Percentiles rank a stretch among this genome's conserved stretches.
Conservation (phyloP, 2,329 filamentous ascomycete genomes). For the Ophiostoma tasmaniense region DNA sequence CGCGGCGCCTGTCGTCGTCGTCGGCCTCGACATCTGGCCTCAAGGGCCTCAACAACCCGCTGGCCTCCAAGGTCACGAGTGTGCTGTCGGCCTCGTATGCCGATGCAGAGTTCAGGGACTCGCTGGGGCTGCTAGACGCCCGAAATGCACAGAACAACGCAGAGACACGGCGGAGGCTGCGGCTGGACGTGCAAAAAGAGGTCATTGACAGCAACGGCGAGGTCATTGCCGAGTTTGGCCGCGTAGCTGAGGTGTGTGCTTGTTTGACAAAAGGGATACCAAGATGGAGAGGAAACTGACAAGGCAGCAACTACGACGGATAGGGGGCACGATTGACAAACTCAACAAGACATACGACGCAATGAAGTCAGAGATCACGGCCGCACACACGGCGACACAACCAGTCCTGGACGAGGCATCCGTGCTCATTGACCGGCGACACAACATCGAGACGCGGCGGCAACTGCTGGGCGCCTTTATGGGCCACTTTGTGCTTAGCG, state of each 20-base stretch:
- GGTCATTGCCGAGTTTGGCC: slow-evolving; percentile 79
- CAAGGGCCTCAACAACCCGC: slow-evolving; percentile 38
- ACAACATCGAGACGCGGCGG: slow-evolving; percentile 71
- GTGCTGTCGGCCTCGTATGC: slow-evolving; percentile 89
- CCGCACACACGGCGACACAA: slow-evolving; percentile 65
- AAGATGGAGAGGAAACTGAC: not conserved
- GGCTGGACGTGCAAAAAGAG: slow-evolving; percentile 80
- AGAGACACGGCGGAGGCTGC: slow-evolving; percentile 68
- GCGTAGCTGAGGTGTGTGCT: slow-evolving; percentile 67
- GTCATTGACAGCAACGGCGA: slow-evolving; percentile 88
- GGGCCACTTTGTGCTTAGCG: slow-evolving; percentile 73
- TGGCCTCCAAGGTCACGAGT: slow-evolving; percentile 73
- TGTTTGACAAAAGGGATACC: too few relatives aligned
- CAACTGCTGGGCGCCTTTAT: slow-evolving; percentile 68
- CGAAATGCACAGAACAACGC: slow-evolving; percentile 64
- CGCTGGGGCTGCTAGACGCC: slow-evolving; percentile 67
- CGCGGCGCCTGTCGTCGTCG: slow-evolving; percentile 26
- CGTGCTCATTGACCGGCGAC: slow-evolving; percentile 61
- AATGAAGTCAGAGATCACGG: slow-evolving; percentile 68
- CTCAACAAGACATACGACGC: slow-evolving; percentile 72
- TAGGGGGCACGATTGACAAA: slow-evolving; percentile 67
- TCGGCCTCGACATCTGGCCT: slow-evolving; percentile 20
- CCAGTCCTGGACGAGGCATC: slow-evolving; percentile 71
- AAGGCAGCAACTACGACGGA: slow-evolving; percentile 72
- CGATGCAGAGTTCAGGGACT: slow-evolving; percentile 83